Base-by-base conservation (phyloP, 2,329 filamentous ascomycete species). In the Parastagonospora avenae region DNA sequence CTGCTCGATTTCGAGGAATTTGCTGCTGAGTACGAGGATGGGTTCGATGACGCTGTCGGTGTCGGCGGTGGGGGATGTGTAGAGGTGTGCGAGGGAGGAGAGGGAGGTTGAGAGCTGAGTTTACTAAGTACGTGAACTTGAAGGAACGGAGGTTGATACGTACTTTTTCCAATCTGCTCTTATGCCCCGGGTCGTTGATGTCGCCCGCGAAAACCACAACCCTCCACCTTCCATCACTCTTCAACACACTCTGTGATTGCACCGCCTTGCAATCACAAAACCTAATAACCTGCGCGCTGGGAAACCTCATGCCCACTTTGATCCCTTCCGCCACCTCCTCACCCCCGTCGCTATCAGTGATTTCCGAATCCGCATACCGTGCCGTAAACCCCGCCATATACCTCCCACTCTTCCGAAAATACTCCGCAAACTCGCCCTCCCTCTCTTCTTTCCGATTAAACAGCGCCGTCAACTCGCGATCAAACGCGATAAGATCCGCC, bases 321-420 rank as follows among this genome's bases (percentile, higher is more conserved):
- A 75, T 59, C 41, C 68, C 74, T 38, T 37, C 71, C 2, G 70
- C 79, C 36, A 71, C 60, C n/a, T 60, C 71, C 37, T 0, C 56
- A 66, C 75, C 74, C 1, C 56, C 59, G 8, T 62, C 55, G 10
- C 63, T 57, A 9, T 72, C 71, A 1, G 79, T 81, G 7, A 86
- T 74, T 0, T 63, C 48, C 0, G 81, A 85, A 19, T 77, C 74
- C 2, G 77, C 76, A 57, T 89, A 88, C 43, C 72, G 74, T 1
- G 80, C 77, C 0, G 80, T 84, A 50, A 86, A 74, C 0, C 86
- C 86, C 1, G 85, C 85, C 0, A 80, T 88, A 59, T 85, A 88
- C 47, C 79, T 72, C 0, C 80, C 83, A 1, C 82, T 78, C 63
- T 82, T 78, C 38, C 83, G 73, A 48, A 87, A 86, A n/a, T 80